phyloP scores from a whole-genome alignment of 2,329 filamentous ascomycete genomes.

The Biscogniauxia mediterranea region DNA sequence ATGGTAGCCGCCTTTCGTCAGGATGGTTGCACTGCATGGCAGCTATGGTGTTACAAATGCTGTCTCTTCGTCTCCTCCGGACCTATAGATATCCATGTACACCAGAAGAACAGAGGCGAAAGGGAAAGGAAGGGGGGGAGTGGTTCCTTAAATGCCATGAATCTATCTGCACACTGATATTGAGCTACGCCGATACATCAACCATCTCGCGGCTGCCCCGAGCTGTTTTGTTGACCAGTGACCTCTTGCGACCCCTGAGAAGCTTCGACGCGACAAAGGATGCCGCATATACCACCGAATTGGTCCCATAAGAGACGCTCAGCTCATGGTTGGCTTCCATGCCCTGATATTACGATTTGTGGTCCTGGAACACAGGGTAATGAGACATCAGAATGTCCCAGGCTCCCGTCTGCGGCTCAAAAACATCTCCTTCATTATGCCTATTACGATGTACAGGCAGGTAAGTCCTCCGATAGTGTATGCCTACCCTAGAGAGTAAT shows the following conservation, averaged over 20 bases:
- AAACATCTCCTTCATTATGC: neutral
- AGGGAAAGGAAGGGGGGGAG: too few species aligned
- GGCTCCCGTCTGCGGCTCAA: neutral
- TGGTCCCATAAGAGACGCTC: neutral
- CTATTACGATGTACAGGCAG: neutral
- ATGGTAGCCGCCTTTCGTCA: neutral
- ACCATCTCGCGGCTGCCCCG: too few species aligned
- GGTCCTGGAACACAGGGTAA: neutral
- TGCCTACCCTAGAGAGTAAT: neutral
- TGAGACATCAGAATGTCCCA: neutral
- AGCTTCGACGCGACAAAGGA: too few species aligned
- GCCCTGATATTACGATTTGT: neutral
- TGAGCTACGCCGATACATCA: too few species aligned
- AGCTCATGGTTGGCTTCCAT: neutral
- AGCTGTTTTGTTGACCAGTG: too few species aligned
- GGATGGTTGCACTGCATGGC: neutral
- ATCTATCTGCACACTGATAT: too few species aligned
- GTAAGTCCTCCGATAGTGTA: neutral
- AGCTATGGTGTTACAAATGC: neutral
- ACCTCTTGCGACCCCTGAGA: too few species aligned
- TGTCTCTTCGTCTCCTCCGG: neutral
- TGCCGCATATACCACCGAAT: neutral
- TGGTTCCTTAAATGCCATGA: too few species aligned
- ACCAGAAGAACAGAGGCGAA: too few species aligned
- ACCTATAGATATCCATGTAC: neutral